Evolutionary conservation across 257 asterid genomes (phyloP).

Genomic region (Przewalskia tangutica): DNA sequence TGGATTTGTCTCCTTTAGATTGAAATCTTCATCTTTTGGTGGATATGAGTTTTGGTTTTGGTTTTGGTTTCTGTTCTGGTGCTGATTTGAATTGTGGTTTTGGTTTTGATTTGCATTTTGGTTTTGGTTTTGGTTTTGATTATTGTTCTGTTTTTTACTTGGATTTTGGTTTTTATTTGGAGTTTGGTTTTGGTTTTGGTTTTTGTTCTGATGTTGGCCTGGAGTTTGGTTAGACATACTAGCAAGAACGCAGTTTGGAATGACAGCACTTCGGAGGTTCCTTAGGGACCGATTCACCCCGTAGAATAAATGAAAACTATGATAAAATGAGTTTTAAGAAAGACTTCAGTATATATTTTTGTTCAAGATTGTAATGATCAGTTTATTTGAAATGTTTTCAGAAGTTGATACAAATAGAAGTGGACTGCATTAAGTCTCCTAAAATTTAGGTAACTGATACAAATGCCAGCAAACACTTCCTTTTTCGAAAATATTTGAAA

Average conservation of each 20-base stretch:
- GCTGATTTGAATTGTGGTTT: conserved; percentile 19
- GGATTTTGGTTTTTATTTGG: background rate
- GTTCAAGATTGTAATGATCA: too few species aligned
- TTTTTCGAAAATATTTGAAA: too few species aligned
- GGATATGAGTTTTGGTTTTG: background rate
- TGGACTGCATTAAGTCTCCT: too few species aligned
- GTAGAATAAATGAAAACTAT: background rate
- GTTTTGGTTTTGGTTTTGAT: conserved; percentile 8
- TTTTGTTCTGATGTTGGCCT: conserved; percentile 21
- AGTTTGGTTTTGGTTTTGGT: conserved; percentile 13
- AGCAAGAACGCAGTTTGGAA: background rate
- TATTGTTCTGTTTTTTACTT: conserved; percentile 27
- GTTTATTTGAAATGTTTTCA: too few species aligned
- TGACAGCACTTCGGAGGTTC: too few species aligned
- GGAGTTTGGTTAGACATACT: conserved; percentile 6
- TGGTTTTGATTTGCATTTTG: conserved; percentile 17
- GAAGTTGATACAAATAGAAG: too few species aligned
- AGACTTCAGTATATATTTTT: too few species aligned
- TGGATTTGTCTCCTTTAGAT: conserved; percentile 69
- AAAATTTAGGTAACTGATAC: too few species aligned
- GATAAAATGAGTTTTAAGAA: too few species aligned
- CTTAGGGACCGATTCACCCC: too few species aligned
- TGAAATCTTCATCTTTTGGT: conserved; percentile 40
- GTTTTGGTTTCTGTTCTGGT: conserved; percentile 14
- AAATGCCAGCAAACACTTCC: too few species aligned